These are phyloP conservation scores for Ogataea nakhonphanomensis DNA, from an alignment of 805 yeast species.

Conservation along the genomic window DNA sequence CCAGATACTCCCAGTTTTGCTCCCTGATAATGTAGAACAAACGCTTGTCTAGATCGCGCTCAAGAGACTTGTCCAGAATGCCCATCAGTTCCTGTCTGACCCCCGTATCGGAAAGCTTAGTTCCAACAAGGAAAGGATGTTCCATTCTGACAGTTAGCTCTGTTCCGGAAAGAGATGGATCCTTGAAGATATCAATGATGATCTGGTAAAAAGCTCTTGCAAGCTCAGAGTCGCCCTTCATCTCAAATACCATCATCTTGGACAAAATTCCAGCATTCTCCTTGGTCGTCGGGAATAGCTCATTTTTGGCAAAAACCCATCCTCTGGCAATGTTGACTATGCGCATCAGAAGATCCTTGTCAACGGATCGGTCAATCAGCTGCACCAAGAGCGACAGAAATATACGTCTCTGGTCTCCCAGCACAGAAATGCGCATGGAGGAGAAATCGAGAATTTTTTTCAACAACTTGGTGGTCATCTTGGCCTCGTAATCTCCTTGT, in stretches of 20 bases:
- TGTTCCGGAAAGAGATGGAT: slow-evolving; percentile 69
- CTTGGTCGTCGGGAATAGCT: slow-evolving; percentile 88
- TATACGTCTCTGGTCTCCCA: slow-evolving; percentile 91
- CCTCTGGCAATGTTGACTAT: slow-evolving; percentile 74
- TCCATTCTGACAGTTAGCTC: slow-evolving; percentile 94
- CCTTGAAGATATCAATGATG: slow-evolving; percentile 83
- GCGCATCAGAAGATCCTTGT: slow-evolving; percentile 66
- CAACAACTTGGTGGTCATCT: slow-evolving; percentile 70
- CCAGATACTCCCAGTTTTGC: slow-evolving; percentile 94
- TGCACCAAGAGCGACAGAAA: slow-evolving; percentile 85
- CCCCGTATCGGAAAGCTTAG: slow-evolving; percentile 71
- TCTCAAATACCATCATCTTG: slow-evolving; percentile 91
- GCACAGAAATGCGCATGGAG: slow-evolving; percentile 73
- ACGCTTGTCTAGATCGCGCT: slow-evolving; percentile 71
- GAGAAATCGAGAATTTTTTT: slow-evolving; percentile 75
- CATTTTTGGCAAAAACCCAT: slow-evolving; percentile 86
- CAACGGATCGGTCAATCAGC: slow-evolving; percentile 82
- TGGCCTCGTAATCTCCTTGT: slow-evolving; percentile 64
- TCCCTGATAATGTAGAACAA: slow-evolving; percentile 85
- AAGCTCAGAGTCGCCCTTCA: slow-evolving; percentile 75
- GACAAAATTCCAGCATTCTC: slow-evolving; percentile 93
- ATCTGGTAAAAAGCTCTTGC: slow-evolving; percentile 81
- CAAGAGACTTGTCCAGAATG: slow-evolving; percentile 74
- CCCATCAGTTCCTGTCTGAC: slow-evolving; percentile 76
- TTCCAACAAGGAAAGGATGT: slow-evolving; percentile 93